Percentiles rank a stretch among this genome's conserved stretches.
phyloP scores from a whole-genome alignment of 192 early-diverging fungal genomes.

The Thoreauomyces humboldtii region DNA sequence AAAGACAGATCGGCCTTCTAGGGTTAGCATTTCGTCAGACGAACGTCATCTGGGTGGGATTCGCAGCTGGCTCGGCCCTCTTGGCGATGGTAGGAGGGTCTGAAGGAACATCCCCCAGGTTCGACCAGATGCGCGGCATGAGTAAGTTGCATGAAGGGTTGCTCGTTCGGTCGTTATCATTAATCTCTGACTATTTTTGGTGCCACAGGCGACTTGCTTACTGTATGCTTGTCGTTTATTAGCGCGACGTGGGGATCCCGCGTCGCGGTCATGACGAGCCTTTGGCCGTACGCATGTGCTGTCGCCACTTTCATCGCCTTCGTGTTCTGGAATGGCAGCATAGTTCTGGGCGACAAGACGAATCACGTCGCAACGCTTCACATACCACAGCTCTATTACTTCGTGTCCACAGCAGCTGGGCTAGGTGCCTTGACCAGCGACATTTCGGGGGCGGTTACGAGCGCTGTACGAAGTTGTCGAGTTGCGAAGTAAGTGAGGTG shows the following conservation, averaged over 20 bases:
- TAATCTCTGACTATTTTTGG: no score
- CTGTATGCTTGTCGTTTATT: no score
- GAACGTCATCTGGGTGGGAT: conserved; percentile 84
- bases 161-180: no score
- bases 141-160: no score
- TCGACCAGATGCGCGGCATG: no score
- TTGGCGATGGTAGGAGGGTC: no score
- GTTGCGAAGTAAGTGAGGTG: no score
- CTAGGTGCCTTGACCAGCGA: conserved; percentile 41
- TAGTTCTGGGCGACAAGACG: conserved; percentile 82
- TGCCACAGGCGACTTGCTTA: neutral
- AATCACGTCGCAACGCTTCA: conserved; percentile 81
- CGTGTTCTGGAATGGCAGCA: conserved; percentile 75
- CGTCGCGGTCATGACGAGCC: no score
- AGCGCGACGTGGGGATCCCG: no score
- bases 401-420: conserved; percentile 37
- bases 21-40: conserved; percentile 80
- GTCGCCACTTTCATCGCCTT: conserved; percentile 60
- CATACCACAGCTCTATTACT: conserved; percentile 86
- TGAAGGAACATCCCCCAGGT: no score
- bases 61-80: conserved; percentile 49
- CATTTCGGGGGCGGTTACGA: neutral
- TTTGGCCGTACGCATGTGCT: conserved; percentile 55
- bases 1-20: conserved; percentile 32
- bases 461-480: neutral